These are phyloP conservation scores for Fusarium veterinarium DNA, from an alignment of 2,329 filamentous ascomycete species.

Conservation along the genomic window DNA sequence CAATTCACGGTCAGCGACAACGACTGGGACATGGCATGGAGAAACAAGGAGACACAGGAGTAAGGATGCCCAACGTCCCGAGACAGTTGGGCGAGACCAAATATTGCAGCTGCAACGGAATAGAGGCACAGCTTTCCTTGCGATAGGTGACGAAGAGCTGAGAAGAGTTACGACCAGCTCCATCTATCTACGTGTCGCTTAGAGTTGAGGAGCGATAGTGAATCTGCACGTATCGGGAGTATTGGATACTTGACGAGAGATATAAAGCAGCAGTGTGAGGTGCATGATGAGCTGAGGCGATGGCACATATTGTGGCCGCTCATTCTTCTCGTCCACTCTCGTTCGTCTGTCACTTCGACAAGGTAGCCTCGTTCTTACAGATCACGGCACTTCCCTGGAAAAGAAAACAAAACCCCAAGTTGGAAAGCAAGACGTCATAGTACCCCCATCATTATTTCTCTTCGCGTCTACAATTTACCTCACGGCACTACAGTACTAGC, in stretches of 20 bases:
- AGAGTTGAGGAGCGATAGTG: conserved; percentile 35
- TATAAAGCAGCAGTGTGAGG: conserved; percentile 41
- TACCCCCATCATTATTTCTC: conserved; percentile 4
- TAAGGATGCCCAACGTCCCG: conserved; percentile 41
- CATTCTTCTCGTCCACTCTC: conserved; percentile 22
- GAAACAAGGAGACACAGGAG: conserved; percentile 32
- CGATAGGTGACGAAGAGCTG: conserved; percentile 25
- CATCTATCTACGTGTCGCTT: conserved; percentile 44
- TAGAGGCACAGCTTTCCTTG: conserved; percentile 26
- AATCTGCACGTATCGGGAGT: conserved; percentile 34
- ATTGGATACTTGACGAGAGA: conserved; percentile 39
- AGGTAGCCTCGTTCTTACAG: conserved; percentile 26
- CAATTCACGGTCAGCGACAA: conserved; percentile 18
- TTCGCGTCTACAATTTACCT: conserved; percentile 9
- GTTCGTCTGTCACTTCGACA: conserved; percentile 25
- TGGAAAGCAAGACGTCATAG: conserved; percentile 30
- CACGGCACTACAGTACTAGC: conserved; percentile 13
- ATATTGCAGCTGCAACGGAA: conserved; percentile 33
- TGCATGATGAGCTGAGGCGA: conserved; percentile 30
- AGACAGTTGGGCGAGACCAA: conserved; percentile 36
- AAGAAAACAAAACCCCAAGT: conserved; percentile 10
- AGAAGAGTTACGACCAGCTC: conserved; percentile 33
- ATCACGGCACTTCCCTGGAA: conserved; percentile 24
- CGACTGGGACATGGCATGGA: conserved; percentile 31
- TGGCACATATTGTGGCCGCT: conserved; percentile 28